A percentile compares a stretch with the other conserved stretches of the same genome.
Conservation (phyloP, 1,139 yeast species). For the Candida glucosophila region DNA sequence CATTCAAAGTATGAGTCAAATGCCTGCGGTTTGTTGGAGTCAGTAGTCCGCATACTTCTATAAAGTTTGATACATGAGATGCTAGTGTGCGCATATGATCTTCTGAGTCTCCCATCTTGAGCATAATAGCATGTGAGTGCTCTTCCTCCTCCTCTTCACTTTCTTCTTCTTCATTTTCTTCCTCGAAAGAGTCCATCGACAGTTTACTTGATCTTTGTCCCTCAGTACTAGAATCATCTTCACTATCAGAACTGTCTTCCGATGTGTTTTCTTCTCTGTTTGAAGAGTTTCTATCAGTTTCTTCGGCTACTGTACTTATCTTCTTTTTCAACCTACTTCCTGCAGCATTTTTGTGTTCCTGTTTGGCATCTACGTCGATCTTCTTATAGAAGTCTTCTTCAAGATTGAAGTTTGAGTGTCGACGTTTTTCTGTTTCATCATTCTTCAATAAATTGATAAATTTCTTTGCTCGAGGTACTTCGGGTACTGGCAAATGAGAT, state of each 20-base stretch:
- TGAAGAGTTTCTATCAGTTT: no score
- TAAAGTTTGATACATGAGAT: conserved; percentile 19
- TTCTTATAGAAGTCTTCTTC: conserved; percentile 1
- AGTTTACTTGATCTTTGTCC: not conserved
- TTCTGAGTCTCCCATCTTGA: conserved; percentile 3
- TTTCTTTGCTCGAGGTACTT: no score
- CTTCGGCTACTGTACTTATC: conserved; percentile 16
- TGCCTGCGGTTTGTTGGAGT: conserved; percentile 8
- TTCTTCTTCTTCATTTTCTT: conserved; percentile 38
- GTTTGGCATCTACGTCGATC: conserved; percentile 1
- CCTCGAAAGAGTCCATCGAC: not conserved
- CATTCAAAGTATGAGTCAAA: conserved; percentile 20
- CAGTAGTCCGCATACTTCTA: conserved; percentile 28
- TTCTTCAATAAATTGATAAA: no score
- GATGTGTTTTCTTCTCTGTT: conserved; percentile 1
- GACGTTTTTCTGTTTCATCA: no score
- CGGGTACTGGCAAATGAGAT: no score
- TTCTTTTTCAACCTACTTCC: conserved; percentile 7
- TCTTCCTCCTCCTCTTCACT: conserved; percentile 8
- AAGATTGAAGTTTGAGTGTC: conserved; percentile 1
- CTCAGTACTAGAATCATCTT: conserved; percentile 5
- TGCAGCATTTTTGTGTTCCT: conserved; percentile 1
- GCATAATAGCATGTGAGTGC: conserved; percentile 21
- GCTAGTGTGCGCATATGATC: conserved; percentile 5
- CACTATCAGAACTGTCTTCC: conserved; percentile 1